Evolutionary conservation across 345 rosid genomes (phyloP), one percentile per base, ranked within the genome.

Genomic region (Rhodamnia argentea): DNA sequence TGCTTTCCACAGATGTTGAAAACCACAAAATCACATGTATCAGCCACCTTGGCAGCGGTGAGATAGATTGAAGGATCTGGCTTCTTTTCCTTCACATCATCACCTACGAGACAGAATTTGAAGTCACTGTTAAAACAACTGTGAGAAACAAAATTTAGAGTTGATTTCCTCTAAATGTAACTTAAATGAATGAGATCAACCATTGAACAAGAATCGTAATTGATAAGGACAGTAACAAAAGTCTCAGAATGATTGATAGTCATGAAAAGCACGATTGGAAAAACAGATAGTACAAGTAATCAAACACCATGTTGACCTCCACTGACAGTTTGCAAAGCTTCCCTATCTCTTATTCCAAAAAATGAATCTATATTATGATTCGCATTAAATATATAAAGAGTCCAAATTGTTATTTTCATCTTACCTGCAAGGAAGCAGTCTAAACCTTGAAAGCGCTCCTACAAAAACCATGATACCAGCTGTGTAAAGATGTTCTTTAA

Each of bases 341-440:
- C 78, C 4, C 47, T 18, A 4, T 29, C 76, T 8, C 40, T 32
- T 40, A 64, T 32, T 32, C 47, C 47, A 44, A 70, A 70, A 3
- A 37, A 20, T 70, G 26, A 70, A 70, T 70, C 47, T 18, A 70
- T 70, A 10, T 12, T 37, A 70, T 10, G 26, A 70, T 37, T 32
- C 81, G 18, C 40, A 18, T 37, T 11, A 20, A 20, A 70, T 37
- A 37, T 18, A 18, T 70, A 32, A 37, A 37, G 81, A 37, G 13
- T 70, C 47, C 47, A 37, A 37, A 70, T 13, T 37, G 18, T 70
- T 18, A 24, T 84, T 86, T 58, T 70, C 81, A 24, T 82, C 85
- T 29, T 88, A 95, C 98, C 98, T 89, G 98, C 98, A 56, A 94
- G 97, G 93, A 97, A 97, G 94, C 99, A 97, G 92, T 97, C 99